phyloP scores from a whole-genome alignment of 768 basidiomycete genomes.

The Botryobasidium botryosum region DNA sequence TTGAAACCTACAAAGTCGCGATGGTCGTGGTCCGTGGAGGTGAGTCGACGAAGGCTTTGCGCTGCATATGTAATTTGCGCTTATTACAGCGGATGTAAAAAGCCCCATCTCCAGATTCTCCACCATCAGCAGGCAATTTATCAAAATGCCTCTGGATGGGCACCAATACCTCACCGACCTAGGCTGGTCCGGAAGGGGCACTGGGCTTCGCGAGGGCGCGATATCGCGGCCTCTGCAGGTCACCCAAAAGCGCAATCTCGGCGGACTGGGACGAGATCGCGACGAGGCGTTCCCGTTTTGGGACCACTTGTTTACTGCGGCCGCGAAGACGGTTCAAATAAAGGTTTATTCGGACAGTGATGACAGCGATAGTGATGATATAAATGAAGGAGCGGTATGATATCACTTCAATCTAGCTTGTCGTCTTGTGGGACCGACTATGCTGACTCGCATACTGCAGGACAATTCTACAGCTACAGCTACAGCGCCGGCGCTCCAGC shows the following conservation, averaged over 20 bases:
- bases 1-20: no score
- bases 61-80: no score
- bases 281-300: conserved; percentile 96
- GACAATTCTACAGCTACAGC: background rate
- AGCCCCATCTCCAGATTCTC: no score
- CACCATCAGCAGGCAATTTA: no score
- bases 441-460: background rate
- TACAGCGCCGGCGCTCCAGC: conserved; percentile 23
- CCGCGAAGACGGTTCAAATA: conserved; percentile 67
- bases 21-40: no score
- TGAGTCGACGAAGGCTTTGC: no score
- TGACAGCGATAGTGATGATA: conserved; percentile 28
- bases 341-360: conserved; percentile 35
- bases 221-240: conserved; percentile 60
- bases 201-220: conserved; percentile 62
- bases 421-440: conserved; percentile 3
- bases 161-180: conserved; percentile 58
- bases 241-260: conserved; percentile 69
- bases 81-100: no score
- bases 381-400: conserved; percentile 11
- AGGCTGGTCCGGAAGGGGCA: conserved; percentile 80
- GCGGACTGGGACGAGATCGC: conserved; percentile 80
- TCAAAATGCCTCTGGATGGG: no score
- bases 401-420: conserved; percentile 1
- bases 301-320: conserved; percentile 81